These are phyloP conservation scores for Phaeosphaeria sp. DNA, from an alignment of 2,329 filamentous ascomycete species.

Conservation along the genomic window DNA sequence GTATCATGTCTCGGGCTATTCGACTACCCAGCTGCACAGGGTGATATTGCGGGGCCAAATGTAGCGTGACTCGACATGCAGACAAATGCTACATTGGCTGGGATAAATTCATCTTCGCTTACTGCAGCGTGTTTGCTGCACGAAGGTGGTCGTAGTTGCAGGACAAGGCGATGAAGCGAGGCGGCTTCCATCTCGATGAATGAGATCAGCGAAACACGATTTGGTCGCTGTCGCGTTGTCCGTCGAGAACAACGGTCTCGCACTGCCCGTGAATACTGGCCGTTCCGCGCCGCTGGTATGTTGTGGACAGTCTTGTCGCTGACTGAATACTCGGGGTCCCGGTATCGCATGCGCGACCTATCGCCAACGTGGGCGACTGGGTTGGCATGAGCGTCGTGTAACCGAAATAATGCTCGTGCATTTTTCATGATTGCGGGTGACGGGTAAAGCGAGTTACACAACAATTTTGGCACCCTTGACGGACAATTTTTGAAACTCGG, in stretches of 20 bases:
- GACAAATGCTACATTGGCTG: not conserved
- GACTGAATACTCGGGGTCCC: not conserved
- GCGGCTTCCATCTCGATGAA: not conserved
- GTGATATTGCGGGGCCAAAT: not conserved
- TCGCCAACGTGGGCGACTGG: not conserved
- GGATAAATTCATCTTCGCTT: not conserved
- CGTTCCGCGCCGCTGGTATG: not conserved
- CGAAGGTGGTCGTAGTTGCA: not conserved
- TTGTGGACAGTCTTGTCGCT: not conserved
- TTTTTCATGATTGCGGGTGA: not conserved
- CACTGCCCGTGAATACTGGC: not conserved
- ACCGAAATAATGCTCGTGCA: slow-evolving; percentile 1
- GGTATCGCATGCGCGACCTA: not conserved
- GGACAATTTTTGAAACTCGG: slow-evolving; percentile 1
- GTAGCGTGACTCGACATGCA: not conserved
- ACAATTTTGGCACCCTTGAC: not conserved
- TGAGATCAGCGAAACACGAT: not conserved
- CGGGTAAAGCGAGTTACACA: not conserved
- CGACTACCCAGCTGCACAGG: not conserved
- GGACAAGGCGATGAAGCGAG: not conserved
- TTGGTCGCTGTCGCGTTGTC: not conserved
- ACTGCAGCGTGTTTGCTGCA: not conserved
- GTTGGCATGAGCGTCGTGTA: not conserved
- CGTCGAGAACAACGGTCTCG: not conserved
- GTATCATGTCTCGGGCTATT: not conserved